phyloP scores from a whole-genome alignment of 306 rosid species.

The Cotoneaster glaucophyllus region DNA sequence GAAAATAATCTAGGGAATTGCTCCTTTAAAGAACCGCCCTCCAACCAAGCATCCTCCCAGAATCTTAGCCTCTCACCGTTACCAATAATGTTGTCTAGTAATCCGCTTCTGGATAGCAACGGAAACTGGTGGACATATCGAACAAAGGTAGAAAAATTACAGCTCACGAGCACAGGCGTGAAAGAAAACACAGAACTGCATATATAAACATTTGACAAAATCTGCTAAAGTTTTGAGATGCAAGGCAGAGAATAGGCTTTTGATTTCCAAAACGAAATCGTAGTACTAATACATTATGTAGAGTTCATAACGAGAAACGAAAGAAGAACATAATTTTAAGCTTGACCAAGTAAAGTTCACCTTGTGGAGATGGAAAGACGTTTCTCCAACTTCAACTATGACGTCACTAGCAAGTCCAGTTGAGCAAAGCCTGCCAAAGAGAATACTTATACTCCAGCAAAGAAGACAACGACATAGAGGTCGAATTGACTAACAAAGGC shows the following conservation, averaged over 20 bases:
- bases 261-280: neutral
- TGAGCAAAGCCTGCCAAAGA: constrained; percentile 64
- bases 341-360: constrained; percentile 29
- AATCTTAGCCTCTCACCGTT: no score
- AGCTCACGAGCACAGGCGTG: neutral
- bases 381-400: constrained; percentile 65
- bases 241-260: neutral
- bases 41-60: no score
- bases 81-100: constrained; percentile 49
- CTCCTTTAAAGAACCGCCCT: no score
- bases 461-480: neutral
- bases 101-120: constrained; percentile 70
- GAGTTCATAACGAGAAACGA: neutral
- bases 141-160: neutral
- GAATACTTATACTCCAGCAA: neutral
- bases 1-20: no score
- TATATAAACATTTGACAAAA: neutral
- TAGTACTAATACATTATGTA: neutral
- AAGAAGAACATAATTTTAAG: neutral
- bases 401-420: constrained; percentile 82
- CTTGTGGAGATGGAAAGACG: constrained; percentile 87
- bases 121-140: constrained; percentile 58
- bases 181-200: neutral
- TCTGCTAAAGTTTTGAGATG: neutral
- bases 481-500: neutral